These are phyloP conservation scores for Tuctoria greenei DNA, from an alignment of 176 grass and related monocot genomes.

Conservation along the genomic window DNA sequence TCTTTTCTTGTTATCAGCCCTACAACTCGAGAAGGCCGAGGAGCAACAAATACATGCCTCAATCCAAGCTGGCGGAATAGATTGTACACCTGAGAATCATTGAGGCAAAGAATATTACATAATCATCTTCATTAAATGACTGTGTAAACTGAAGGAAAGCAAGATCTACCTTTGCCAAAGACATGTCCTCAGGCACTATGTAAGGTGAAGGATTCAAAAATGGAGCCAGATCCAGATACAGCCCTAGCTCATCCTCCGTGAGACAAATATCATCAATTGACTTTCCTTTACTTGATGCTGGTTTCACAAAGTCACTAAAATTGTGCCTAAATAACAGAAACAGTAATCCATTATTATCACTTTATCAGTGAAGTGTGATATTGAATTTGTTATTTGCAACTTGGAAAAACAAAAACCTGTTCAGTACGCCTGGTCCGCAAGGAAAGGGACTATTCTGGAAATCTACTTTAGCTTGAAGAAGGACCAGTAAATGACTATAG, in stretches of 20 bases:
- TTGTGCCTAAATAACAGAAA: conserved; percentile 68
- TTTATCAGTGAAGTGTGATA: conserved; percentile 1
- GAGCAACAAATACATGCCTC: conserved; percentile 94
- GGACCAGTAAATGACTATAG: conserved; percentile 85
- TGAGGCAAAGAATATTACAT: background rate
- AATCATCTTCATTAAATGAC: background rate
- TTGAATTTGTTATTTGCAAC: conserved; percentile 14
- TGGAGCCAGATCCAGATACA: conserved; percentile 92
- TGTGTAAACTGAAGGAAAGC: conserved; percentile 8
- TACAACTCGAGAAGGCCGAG: conserved; percentile 81
- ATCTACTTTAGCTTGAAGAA: conserved; percentile 94
- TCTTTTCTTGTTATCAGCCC: conserved; percentile 98
- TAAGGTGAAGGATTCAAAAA: conserved; percentile 95
- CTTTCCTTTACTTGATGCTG: conserved; percentile 94
- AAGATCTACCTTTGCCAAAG: conserved; percentile 79
- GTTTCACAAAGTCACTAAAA: conserved; percentile 97
- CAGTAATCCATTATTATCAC: conserved; percentile 16
- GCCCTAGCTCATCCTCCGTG: conserved; percentile 72
- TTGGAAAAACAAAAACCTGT: conserved; percentile 60
- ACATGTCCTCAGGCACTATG: conserved; percentile 96
- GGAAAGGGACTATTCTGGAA: conserved; percentile 96
- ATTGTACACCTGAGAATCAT: conserved; percentile 85
- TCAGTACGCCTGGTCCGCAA: conserved; percentile 75
- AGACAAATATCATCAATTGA: conserved; percentile 94
- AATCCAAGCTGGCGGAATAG: conserved; percentile 95